Percentiles rank a stretch among this genome's conserved stretches.
Evolutionary conservation across 1,284 basidiomycete species (phyloP).

Genomic region (Leucoagaricus sp.): DNA sequence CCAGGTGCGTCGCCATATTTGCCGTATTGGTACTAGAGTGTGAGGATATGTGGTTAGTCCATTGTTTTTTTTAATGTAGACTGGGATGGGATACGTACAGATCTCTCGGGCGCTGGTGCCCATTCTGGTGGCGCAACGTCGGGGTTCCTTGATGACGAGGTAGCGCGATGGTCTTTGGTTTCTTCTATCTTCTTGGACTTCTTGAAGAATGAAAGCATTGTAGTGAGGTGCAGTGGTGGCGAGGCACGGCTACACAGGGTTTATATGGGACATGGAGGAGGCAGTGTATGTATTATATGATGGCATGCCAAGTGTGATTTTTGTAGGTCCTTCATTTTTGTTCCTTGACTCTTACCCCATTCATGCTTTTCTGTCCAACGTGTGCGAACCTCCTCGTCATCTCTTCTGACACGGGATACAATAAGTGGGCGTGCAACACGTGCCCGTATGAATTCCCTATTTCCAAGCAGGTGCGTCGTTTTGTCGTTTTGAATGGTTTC

Average conservation of each 20-base stretch:
- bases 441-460: slow-evolving; percentile 97
- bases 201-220: slow-evolving; percentile 28
- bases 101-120: slow-evolving; percentile 49
- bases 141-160: slow-evolving; percentile 16
- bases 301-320: background rate
- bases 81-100: slow-evolving; percentile 28
- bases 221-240: background rate
- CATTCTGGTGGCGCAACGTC: slow-evolving; percentile 44
- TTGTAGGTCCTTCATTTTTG: background rate
- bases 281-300: slow-evolving; percentile 9
- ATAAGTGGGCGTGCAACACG: slow-evolving; percentile 93
- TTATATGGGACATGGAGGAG: slow-evolving; percentile 20
- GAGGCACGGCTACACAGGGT: background rate
- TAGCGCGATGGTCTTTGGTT: background rate
- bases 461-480: slow-evolving; percentile 63
- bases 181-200: slow-evolving; percentile 23
- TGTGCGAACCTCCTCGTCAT: slow-evolving; percentile 93
- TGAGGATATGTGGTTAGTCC: background rate
- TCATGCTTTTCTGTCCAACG: slow-evolving; percentile 95
- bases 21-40: slow-evolving; percentile 42
- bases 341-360: background rate
- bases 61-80: background rate
- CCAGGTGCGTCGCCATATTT: slow-evolving; percentile 54
- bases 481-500: background rate
- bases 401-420: slow-evolving; percentile 70